These are phyloP conservation scores for Thermothielavioides terrestris DNA, from an alignment of 495 filamentous ascomycete genomes.

Conservation along the genomic window DNA sequence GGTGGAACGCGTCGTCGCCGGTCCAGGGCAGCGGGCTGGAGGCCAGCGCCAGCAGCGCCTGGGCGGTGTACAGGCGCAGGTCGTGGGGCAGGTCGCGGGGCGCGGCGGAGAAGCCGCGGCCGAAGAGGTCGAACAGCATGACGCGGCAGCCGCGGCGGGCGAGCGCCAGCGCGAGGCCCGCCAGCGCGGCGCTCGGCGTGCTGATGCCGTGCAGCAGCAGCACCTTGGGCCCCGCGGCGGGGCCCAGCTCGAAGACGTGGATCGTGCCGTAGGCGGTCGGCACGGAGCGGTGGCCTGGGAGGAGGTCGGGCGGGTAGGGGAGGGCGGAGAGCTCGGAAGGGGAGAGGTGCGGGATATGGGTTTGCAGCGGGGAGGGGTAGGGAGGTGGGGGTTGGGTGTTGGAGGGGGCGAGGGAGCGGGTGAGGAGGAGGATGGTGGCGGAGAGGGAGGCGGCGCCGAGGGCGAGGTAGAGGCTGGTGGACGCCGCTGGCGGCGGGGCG, in stretches of 20 bases:
- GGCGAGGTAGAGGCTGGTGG: conserved; percentile 12
- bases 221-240: conserved; percentile 60
- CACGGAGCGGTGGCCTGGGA: conserved; percentile 69
- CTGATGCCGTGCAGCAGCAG: conserved; percentile 73
- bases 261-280: conserved; percentile 64
- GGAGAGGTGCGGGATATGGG: conserved; percentile 18
- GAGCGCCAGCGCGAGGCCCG: too few species aligned
- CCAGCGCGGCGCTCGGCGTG: conserved; percentile 68
- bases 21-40: conserved; percentile 52
- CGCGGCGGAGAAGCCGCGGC: conserved; percentile 68
- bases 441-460: conserved; percentile 12
- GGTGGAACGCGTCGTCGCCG: conserved; percentile 46
- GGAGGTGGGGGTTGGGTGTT: neutral
- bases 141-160: conserved; percentile 58
- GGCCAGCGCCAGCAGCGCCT: conserved; percentile 61
- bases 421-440: conserved; percentile 1
- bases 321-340: conserved; percentile 13
- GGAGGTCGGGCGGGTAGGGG: conserved; percentile 64
- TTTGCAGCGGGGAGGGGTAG: conserved; percentile 19
- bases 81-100: conserved; percentile 61
- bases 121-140: conserved; percentile 73
- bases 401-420: neutral
- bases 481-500: neutral
- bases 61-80: conserved; percentile 58
- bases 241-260: conserved; percentile 76